phyloP scores from a whole-genome alignment of 257 asterid species.

The Gentiana macrophylla region DNA sequence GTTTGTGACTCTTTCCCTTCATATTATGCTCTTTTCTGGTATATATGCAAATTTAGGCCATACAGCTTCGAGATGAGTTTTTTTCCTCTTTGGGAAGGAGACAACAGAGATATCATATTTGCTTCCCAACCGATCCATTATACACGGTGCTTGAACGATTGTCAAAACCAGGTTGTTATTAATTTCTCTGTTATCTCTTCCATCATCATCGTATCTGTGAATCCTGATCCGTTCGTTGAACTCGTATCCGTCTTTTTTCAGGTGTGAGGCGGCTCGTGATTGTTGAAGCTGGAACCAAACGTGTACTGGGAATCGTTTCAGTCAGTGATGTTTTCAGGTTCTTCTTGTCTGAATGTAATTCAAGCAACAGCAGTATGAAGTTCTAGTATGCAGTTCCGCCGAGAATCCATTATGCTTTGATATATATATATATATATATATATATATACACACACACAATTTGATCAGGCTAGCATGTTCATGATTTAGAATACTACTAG shows the following conservation, averaged over 20 bases:
- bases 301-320: conserved; percentile 73
- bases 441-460: conserved; percentile 17
- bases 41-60: conserved; percentile 33
- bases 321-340: conserved; percentile 66
- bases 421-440: too few relatives aligned
- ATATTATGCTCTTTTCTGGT: neutral
- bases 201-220: neutral
- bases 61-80: conserved; percentile 84
- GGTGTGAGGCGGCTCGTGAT: conserved; percentile 78
- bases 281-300: conserved; percentile 97
- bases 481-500: conserved; percentile 21
- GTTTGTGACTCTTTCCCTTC: too few relatives aligned
- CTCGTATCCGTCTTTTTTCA: conserved; percentile 14
- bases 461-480: conserved; percentile 25
- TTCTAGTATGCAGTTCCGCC: conserved; percentile 3
- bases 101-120: conserved; percentile 86
- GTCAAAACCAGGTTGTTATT: conserved; percentile 68
- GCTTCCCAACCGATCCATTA: conserved; percentile 73
- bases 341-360: conserved; percentile 41
- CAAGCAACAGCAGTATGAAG: conserved; percentile 7
- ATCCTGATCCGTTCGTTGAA: neutral
- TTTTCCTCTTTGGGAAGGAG: conserved; percentile 33
- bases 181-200: neutral
- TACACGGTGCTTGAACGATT: conserved; percentile 66
- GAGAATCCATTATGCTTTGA: conserved; percentile 5